Evolutionary conservation across 306 rosid species (phyloP), one percentile per base, ranked within the genome.

Genomic region (Cicer judaicum): DNA sequence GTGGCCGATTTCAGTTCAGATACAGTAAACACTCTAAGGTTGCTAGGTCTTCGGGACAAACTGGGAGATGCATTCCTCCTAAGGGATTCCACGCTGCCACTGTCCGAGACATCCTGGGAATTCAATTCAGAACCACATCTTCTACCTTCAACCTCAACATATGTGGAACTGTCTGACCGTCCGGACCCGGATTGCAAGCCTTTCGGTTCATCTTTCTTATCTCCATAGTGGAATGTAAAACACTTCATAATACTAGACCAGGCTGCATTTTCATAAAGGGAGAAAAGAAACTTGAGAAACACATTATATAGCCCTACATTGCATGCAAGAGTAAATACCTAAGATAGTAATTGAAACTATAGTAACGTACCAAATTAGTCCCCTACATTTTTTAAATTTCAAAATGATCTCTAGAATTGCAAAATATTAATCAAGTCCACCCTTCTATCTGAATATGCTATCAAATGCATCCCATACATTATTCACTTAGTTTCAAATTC

Each of bases 1-100:
- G 99, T 95, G 84, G 92, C 96, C 2, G 86, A 81, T 80, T 80
- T 92, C 72, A 95, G 85, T 85, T 95, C 99, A 34, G 97, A 72
- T 53, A 90, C 79, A 5, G 96, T 85, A 72, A 92, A 95, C 41
- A 80, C 89, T 86, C 86, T 85, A 64, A 95, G 98, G 81, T 88
- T 89, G 87, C 91, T 87, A n/a, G 92, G 77, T 69, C 90, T 90
- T 80, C 90, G 96, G 77, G 97, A 82, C 79, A 87, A 70, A 79
- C 87, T 86, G 36, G 94, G 96, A 76, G 63, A 54, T 24, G 88
- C 76, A 50, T 48, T 79, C 84, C 91, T 87, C 79, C 93, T 88
- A 13, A 78, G 79, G 76, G 95, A 89, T 6, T 84, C 98, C n/a
- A 87, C 7, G 85, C 90, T 90, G 84, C 92, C 86, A 75, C 78